These are phyloP conservation scores for Pseudogymnoascus sp. DNA, from an alignment of 2,329 filamentous ascomycete genomes.

Conservation along the genomic window DNA sequence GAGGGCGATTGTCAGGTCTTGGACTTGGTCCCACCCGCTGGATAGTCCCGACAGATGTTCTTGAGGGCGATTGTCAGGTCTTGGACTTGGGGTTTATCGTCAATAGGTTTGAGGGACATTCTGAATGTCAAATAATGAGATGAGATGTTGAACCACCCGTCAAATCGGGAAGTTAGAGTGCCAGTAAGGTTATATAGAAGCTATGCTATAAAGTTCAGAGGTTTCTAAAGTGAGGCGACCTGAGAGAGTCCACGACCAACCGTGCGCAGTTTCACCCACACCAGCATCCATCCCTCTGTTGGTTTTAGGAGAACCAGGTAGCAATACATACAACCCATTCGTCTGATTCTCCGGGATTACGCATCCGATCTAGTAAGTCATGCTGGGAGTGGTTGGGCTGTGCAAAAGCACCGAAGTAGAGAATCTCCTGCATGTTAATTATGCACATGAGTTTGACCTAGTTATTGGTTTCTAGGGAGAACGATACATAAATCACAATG, in stretches of 20 bases:
- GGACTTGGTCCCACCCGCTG: constrained; percentile 83
- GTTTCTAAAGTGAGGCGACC: not conserved
- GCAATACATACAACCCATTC: not conserved
- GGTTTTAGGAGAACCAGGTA: not conserved
- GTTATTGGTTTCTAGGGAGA: not conserved
- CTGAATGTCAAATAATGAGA: not conserved
- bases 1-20: constrained; percentile 25
- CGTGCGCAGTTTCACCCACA: not conserved
- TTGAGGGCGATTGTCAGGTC: constrained; percentile 24
- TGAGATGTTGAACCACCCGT: not conserved
- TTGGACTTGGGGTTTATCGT: constrained; percentile 20
- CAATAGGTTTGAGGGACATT: not conserved
- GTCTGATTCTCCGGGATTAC: not conserved
- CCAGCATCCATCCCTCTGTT: not conserved
- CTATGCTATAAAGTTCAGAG: not conserved
- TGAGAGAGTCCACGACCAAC: not conserved
- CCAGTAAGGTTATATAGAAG: not conserved
- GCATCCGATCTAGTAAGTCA: not conserved
- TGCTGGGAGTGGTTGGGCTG: too few relatives aligned
- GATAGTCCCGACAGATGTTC: constrained; percentile 42
- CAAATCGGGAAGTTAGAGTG: not conserved
- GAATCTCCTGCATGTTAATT: too few relatives aligned
- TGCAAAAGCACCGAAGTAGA: too few relatives aligned
- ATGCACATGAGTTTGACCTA: not conserved
- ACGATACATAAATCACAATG: not conserved